Conservation (phyloP, 2,329 filamentous ascomycete genomes). For the Diplodia scrobiculata region DNA sequence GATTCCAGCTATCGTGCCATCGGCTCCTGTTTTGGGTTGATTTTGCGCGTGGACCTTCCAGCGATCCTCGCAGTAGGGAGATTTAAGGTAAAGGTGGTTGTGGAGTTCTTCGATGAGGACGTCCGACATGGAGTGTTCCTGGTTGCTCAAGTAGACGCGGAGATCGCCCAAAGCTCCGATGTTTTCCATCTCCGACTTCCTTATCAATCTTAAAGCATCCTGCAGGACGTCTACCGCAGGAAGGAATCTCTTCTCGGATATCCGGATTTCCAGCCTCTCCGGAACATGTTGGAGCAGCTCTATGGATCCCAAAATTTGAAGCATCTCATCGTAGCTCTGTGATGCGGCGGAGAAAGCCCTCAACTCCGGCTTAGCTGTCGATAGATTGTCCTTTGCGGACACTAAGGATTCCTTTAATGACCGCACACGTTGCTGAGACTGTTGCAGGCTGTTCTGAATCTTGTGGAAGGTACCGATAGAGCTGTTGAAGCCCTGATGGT, state of each 20-base stretch:
- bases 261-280: conserved; percentile 87
- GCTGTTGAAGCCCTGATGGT: conserved; percentile 98
- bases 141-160: conserved; percentile 84
- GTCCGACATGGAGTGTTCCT: conserved; percentile 88
- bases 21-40: conserved; percentile 54
- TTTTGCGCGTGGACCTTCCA: conserved; percentile 82
- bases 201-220: conserved; percentile 78
- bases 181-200: conserved; percentile 84
- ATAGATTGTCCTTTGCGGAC: conserved; percentile 76
- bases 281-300: conserved; percentile 88
- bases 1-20: conserved; percentile 37
- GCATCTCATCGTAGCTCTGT: conserved; percentile 84
- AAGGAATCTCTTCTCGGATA: conserved; percentile 94
- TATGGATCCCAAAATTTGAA: conserved; percentile 70
- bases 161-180: conserved; percentile 88
- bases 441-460: conserved; percentile 89
- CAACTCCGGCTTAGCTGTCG: conserved; percentile 84
- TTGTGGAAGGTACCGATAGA: conserved; percentile 99
- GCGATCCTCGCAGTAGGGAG: conserved; percentile 92
- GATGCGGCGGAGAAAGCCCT: conserved; percentile 86
- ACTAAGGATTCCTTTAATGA: conserved; percentile 79
- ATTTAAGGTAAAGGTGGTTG: conserved; percentile 95
- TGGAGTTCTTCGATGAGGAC: conserved; percentile 97
- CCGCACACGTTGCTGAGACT: conserved; percentile 82
- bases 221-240: conserved; percentile 90